Percentiles rank a stretch among this genome's conserved stretches.
phyloP scores from a whole-genome alignment of 805 yeast species.

The Ogataea trehalophila region DNA sequence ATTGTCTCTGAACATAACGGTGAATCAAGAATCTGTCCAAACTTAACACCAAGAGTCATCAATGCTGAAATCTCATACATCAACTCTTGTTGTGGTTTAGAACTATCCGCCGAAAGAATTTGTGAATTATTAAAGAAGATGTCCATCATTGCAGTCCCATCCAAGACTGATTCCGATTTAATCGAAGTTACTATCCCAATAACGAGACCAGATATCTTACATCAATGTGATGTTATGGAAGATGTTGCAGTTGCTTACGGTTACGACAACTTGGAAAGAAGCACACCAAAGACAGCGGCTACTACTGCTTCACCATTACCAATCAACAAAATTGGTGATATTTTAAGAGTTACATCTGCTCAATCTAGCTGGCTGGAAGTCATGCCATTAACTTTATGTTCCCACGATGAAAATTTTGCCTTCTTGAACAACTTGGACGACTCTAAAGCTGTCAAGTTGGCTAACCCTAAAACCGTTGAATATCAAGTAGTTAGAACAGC shows the following conservation, averaged over 20 bases:
- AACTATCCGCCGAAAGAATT: conserved; percentile 64
- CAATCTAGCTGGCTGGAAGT: conserved; percentile 97
- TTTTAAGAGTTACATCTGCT: conserved; percentile 83
- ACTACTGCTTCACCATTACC: conserved; percentile 86
- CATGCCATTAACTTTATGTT: conserved; percentile 89
- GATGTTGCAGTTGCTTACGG: conserved; percentile 98
- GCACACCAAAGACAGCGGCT: conserved; percentile 72
- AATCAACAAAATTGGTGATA: conserved; percentile 85
- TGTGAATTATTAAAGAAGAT: conserved; percentile 66
- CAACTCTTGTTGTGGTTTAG: conserved; percentile 88
- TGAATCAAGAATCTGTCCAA: conserved; percentile 73
- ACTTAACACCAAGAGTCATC: conserved; percentile 60
- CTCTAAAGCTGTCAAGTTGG: conserved; percentile 80
- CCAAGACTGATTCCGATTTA: conserved; percentile 41
- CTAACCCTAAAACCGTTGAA: conserved; percentile 94
- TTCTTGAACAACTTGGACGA: conserved; percentile 70
- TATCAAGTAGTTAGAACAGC: conserved; percentile 98
- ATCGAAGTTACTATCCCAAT: conserved; percentile 76
- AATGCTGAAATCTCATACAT: conserved; percentile 78
- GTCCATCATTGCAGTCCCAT: conserved; percentile 66
- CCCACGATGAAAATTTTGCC: conserved; percentile 95
- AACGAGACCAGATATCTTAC: conserved; percentile 93
- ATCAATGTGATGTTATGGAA: conserved; percentile 97
- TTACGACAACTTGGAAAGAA: conserved; percentile 78
- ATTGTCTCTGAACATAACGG: conserved; percentile 77